These are phyloP conservation scores for Colletotrichum karsti DNA, from an alignment of 2,329 filamentous ascomycete species.

Conservation along the genomic window DNA sequence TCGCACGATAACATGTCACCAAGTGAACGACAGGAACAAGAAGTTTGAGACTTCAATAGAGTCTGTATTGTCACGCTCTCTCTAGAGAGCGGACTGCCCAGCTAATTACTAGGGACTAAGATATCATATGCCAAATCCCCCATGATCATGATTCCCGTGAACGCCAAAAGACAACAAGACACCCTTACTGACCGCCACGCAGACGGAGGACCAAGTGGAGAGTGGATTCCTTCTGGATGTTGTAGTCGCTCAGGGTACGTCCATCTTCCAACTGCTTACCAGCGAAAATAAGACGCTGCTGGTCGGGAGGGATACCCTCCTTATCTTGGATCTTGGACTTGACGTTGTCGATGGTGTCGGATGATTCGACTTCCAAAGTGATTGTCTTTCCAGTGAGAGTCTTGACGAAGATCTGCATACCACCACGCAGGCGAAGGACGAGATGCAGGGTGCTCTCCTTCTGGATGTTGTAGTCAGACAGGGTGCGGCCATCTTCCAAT, in stretches of 20 bases:
- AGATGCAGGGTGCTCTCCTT: constrained; percentile 86
- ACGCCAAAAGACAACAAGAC: constrained; percentile 5
- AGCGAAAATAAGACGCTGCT: background rate
- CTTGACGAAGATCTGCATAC: constrained; percentile 83
- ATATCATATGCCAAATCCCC: constrained; percentile 30
- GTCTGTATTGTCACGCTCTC: constrained; percentile 30
- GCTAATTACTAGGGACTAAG: constrained; percentile 20
- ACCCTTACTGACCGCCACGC: constrained; percentile 68
- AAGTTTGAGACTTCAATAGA: constrained; percentile 9
- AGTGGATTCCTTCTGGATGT: constrained; percentile 84
- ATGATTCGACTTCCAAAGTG: constrained; percentile 87
- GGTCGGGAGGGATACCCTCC: background rate
- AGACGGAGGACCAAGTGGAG: constrained; percentile 84
- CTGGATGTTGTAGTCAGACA: constrained; percentile 97
- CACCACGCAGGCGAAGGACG: constrained; percentile 83
- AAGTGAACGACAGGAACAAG: no score
- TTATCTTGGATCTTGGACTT: background rate
- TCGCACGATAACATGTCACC: background rate
- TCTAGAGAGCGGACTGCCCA: constrained; percentile 3
- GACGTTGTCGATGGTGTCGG: constrained; percentile 46
- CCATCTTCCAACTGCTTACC: constrained; percentile 93
- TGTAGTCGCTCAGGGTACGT: constrained; percentile 89
- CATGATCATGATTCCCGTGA: constrained; percentile 29
- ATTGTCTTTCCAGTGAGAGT: constrained; percentile 93
- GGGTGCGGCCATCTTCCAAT: constrained; percentile 88